Evolutionary conservation across 768 basidiomycete genomes (phyloP).

Genomic region (Paxillus ammoniavirescens): DNA sequence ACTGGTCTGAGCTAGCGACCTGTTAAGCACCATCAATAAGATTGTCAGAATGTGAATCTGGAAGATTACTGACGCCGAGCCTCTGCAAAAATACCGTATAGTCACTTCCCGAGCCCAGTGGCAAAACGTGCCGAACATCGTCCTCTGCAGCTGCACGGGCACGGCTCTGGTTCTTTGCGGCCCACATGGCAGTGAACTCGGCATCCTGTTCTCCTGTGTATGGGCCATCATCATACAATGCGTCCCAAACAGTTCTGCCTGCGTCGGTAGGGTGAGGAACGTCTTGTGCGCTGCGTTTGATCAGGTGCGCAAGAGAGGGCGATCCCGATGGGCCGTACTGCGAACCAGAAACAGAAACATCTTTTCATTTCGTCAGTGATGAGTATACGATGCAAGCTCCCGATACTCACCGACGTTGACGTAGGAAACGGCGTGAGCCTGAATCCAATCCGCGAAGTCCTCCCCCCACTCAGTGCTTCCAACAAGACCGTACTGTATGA

Average conservation of each 20-base stretch:
- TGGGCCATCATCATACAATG: conserved; percentile 52
- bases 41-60: neutral
- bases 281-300: conserved; percentile 51
- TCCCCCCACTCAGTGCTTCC: conserved; percentile 95
- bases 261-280: conserved; percentile 56
- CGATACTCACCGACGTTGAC: conserved; percentile 64
- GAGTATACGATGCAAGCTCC: neutral
- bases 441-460: conserved; percentile 83
- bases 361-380: conserved; percentile 27
- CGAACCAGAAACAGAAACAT: conserved; percentile 55
- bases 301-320: conserved; percentile 63
- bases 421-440: conserved; percentile 79
- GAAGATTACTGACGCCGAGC: conserved; percentile 49
- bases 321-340: conserved; percentile 50
- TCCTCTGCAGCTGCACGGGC: conserved; percentile 16
- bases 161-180: conserved; percentile 30
- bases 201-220: conserved; percentile 41
- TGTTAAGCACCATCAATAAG: conserved; percentile 9
- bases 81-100: conserved; percentile 90
- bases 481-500: conserved; percentile 59
- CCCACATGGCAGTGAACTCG: conserved; percentile 42
- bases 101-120: conserved; percentile 88
- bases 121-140: conserved; percentile 41
- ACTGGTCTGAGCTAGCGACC: conserved; percentile 35
- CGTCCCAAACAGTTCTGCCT: conserved; percentile 57